phyloP scores from a whole-genome alignment of 345 rosid species.

The Eucalyptus curtisii region DNA sequence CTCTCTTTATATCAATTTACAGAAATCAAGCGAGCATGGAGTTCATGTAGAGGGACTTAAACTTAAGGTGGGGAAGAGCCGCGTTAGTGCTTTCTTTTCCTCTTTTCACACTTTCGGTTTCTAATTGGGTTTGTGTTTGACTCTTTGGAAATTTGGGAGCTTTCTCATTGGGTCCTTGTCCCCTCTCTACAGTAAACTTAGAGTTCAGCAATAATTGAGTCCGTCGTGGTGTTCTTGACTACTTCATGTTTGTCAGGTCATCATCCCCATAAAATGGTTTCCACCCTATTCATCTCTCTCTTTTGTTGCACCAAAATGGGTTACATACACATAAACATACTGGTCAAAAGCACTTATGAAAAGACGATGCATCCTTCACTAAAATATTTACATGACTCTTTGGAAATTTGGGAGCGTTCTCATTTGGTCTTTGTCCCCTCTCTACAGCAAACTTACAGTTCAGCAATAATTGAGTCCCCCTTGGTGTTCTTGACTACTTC shows the following conservation, averaged over 20 bases:
- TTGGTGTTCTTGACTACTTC: background rate
- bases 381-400: background rate
- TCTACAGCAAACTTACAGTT: background rate
- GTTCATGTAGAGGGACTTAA: background rate
- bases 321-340: background rate
- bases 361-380: background rate
- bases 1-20: background rate
- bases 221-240: background rate
- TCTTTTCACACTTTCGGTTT: background rate
- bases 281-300: background rate
- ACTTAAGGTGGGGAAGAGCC: background rate
- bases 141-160: background rate
- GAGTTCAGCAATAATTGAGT: background rate
- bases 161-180: background rate
- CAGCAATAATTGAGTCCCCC: background rate
- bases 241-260: background rate
- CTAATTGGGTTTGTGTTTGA: background rate
- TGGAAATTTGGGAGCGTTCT: background rate
- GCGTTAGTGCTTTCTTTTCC: background rate
- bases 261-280: background rate
- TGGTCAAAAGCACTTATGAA: background rate
- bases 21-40: background rate
- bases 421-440: background rate
- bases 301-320: background rate
- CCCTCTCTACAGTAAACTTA: background rate